Base-by-base conservation (phyloP, 768 basidiomycete species). In the Collybiopsis luxurians region DNA sequence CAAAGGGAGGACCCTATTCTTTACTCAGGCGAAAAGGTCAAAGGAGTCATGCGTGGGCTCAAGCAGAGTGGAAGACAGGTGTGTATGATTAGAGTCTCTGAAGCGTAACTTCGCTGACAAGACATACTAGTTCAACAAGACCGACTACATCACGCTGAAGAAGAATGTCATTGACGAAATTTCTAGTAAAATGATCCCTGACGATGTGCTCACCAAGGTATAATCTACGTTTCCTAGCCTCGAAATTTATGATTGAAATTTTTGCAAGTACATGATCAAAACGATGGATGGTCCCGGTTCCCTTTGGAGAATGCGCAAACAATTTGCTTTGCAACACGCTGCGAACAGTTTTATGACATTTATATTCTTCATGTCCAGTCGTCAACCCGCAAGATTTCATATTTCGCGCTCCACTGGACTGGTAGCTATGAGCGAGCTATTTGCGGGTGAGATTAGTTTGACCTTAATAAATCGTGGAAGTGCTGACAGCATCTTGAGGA, bases 251-350 rank as follows among this genome's bases (percentile, higher is more conserved):
- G 42, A 27, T 55, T 52, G n/a, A 31, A 51, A 49, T 2, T 34
- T 45, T 36, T 56, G 45, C 2, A 55, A 99, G 97, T 98, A 95
- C 69, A 92, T 99, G 90, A 78, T 85, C 39, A 83, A 82, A 31
- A 88, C 89, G 23, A 96, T 98, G 92, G 75, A 80, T 45, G 82
- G 81, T 2, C 85, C 95, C 4, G 83, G 84, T 56, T 92, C 95
- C 63, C 79, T 98, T 2, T 99, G 96, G 96, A 82, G 91, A 58
- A 94, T 98, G 85, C 86, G 97, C 58, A 98, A 97, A 74, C 95
- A 98, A 72, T 97, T 98, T 71, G 88, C 95, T 9, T 70, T 89
- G 39, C 95, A 98, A 67, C 76, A 94, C 36, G 93, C 97, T 5
- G 82, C 90, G 1, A 85, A 84, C 42, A 89, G 91, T 64, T 98